These are phyloP conservation scores for Manihot esculenta DNA, from an alignment of 441 rosid species.

Conservation along the genomic window DNA sequence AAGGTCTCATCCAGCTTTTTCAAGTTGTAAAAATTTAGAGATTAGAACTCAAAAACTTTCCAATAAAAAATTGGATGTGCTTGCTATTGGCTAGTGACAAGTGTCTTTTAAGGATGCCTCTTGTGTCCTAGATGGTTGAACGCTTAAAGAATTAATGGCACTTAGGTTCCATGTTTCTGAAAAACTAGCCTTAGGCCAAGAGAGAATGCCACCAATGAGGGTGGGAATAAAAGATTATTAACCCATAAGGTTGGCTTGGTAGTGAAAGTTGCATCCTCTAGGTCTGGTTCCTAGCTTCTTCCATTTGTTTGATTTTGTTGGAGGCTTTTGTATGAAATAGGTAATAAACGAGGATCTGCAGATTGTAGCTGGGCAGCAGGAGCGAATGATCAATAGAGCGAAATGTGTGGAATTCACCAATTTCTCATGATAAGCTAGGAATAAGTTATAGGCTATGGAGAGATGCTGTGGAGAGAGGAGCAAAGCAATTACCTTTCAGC, in stretches of 20 bases:
- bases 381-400: slow-evolving; percentile 82
- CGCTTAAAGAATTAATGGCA: no score
- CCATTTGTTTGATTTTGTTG: not conserved
- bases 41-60: no score
- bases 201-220: not conserved
- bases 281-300: not conserved
- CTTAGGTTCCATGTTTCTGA: no score
- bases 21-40: not conserved
- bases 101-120: no score
- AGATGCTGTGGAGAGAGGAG: slow-evolving; percentile 65
- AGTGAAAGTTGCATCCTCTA: not conserved
- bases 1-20: not conserved
- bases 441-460: slow-evolving; percentile 91
- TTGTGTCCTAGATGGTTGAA: no score
- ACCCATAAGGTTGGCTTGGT: not conserved
- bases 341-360: slow-evolving; percentile 90
- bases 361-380: slow-evolving; percentile 83
- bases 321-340: slow-evolving; percentile 31
- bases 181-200: no score
- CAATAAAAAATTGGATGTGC: no score
- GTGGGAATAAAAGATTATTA: not conserved
- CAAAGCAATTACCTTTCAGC: slow-evolving; percentile 59
- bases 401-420: slow-evolving; percentile 86
- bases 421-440: slow-evolving; percentile 84
- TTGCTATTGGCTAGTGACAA: no score